These are phyloP conservation scores for Suhomyces faveliae DNA, from an alignment of 805 yeast genomes.

Conservation along the genomic window DNA sequence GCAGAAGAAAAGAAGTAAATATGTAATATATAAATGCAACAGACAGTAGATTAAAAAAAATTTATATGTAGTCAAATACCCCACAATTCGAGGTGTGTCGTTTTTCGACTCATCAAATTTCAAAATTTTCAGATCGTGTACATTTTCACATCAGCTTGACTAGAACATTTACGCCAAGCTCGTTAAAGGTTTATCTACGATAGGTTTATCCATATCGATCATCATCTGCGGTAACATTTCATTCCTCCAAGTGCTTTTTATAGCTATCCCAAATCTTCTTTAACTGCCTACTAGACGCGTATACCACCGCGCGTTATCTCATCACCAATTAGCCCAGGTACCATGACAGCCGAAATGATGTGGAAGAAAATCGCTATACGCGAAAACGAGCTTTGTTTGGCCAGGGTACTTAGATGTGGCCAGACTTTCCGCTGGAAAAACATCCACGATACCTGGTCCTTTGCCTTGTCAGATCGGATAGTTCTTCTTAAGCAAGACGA, in stretches of 20 bases:
- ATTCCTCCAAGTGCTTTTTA: not conserved
- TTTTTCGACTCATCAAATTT: not conserved
- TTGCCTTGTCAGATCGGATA: conserved; percentile 57
- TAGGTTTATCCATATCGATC: not conserved
- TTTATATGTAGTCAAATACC: not conserved
- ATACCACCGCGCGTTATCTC: not conserved
- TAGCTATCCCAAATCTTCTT: not conserved
- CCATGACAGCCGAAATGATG: conserved; percentile 2
- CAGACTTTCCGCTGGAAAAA: conserved; percentile 83
- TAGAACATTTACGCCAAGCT: not conserved
- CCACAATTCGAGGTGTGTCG: not conserved
- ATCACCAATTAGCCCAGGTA: not conserved
- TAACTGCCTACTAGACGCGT: not conserved
- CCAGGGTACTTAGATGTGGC: conserved; percentile 75
- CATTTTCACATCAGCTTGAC: not conserved
- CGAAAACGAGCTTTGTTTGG: conserved; percentile 51
- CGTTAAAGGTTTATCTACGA: not conserved
- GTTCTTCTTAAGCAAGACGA: conserved; percentile 64
- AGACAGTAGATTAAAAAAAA: not conserved
- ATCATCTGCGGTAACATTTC: not conserved
- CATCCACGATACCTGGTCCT: conserved; percentile 62
- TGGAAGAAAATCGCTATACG: conserved; percentile 13
- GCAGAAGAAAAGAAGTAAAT: conserved; percentile 6
- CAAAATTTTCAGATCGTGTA: not conserved
- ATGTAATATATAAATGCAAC: not conserved